Conservation (phyloP, 257 asterid genomes). For the Scutellaria baicalensis region DNA sequence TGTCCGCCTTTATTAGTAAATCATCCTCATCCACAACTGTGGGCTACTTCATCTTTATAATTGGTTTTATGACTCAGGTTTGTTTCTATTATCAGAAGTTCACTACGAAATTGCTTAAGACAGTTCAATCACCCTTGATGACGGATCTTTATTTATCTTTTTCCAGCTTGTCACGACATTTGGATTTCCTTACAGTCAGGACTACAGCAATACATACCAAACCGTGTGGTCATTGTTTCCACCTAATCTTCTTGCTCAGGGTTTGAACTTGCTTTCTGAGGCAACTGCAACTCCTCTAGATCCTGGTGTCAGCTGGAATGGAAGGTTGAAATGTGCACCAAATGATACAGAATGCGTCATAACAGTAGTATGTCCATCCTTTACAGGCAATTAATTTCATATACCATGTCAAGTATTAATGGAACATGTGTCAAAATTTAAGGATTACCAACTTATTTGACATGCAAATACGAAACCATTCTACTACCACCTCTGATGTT, state of each 20-base stretch:
- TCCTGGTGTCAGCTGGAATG: conserved; percentile 88
- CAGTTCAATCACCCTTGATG: conserved; percentile 6
- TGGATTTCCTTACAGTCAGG: conserved; percentile 75
- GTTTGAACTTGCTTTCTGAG: conserved; percentile 66
- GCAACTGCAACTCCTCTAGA: conserved; percentile 92
- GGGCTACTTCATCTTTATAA: conserved; percentile 60
- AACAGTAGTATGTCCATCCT: conserved; percentile 48
- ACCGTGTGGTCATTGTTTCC: conserved; percentile 86
- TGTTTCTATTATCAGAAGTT: conserved; percentile 13
- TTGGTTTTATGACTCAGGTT: conserved; percentile 88
- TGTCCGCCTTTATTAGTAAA: conserved; percentile 75
- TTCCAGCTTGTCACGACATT: conserved; percentile 76
- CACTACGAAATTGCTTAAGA: conserved; percentile 6
- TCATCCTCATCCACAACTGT: conserved; percentile 69
- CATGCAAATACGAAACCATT: background rate
- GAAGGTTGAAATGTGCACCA: conserved; percentile 69
- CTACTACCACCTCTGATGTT: background rate
- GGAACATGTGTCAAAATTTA: background rate
- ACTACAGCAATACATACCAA: conserved; percentile 36
- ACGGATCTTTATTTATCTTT: conserved; percentile 9
- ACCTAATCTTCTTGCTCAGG: conserved; percentile 82
- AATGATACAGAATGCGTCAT: conserved; percentile 70
- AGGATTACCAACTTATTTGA: background rate
- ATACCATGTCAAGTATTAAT: conserved; percentile 6
- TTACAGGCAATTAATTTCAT: background rate